Base-by-base conservation (phyloP, 2,329 filamentous ascomycete genomes). In the Aspergillus alliaceus region DNA sequence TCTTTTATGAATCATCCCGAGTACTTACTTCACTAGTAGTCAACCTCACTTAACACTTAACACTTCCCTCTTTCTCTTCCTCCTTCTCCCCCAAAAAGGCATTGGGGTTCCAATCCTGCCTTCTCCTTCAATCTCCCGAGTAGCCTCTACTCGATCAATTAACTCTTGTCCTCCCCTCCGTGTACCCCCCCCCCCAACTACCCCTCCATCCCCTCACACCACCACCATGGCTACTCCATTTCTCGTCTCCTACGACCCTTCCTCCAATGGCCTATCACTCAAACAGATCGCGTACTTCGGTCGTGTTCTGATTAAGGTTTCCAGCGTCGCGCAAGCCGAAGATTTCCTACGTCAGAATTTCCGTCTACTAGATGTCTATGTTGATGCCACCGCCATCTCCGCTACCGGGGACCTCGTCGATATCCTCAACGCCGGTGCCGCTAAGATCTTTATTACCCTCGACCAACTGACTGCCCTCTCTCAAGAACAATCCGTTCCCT, bases 401-500 rank as follows among this genome's bases (percentile, higher is more conserved):
- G 86, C 86, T 11, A 79, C 80, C 54, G 88, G 92, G 64, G 89
- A 96, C 62, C 80, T 98, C 34, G 78, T 93, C 53, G 84, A 89
- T 47, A 82, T 98, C 34, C 85, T 99, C 55, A 90, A 99, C 72
- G 85, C 87, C 62, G 95, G 95, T 58, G 91, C 92, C 6, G 85
- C 87, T 52, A 95, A 89, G 72, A 88, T 95, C 60, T 95, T 98
- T 72, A 90, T 96, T 51, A 83, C 84, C 18, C 83, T 87, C 48
- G 82, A 86, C 56, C 89, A 91, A 71, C 79, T 96, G 53, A 79
- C 80, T 39, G 73, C 77, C 18, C 75, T 89, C 42, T 75, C 81
- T 51, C 65, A 77, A 49, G 75, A 81, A 63, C 75, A 81, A 64
- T 80, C 81, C 29, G 77, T 87, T 42, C 74, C 77, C 12, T 78